These are phyloP conservation scores for Vanrija humicola DNA, from an alignment of 1,284 basidiomycete genomes.

Conservation along the genomic window DNA sequence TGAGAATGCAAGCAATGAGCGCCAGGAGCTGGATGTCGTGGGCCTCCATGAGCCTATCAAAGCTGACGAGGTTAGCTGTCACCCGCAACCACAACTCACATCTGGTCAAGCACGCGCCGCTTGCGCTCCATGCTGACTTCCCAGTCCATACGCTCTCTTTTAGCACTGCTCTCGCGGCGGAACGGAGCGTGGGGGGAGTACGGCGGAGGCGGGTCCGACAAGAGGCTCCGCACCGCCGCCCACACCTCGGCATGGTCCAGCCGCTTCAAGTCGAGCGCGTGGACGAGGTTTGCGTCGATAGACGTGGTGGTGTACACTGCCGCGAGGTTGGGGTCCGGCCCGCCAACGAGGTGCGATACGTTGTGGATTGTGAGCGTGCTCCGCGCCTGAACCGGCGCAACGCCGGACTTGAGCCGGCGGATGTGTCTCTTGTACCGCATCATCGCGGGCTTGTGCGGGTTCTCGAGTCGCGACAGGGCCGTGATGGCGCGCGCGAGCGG, in stretches of 20 bases:
- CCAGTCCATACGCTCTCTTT: constrained; percentile 29
- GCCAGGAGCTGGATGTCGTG: constrained; percentile 79
- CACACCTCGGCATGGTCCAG: constrained; percentile 72
- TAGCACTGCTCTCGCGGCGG: constrained; percentile 4
- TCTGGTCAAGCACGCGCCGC: constrained; percentile 34
- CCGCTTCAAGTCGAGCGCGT: constrained; percentile 60
- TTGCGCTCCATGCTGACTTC: constrained; percentile 39
- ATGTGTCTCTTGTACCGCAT: constrained; percentile 12
- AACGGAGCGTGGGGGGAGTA: constrained; percentile 23
- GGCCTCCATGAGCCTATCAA: constrained; percentile 59
- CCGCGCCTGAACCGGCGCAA: constrained; percentile 34
- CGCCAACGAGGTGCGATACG: constrained; percentile 56
- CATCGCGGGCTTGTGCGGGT: constrained; percentile 24
- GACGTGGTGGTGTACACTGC: constrained; percentile 55
- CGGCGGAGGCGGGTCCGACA: constrained; percentile 39
- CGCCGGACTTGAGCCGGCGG: constrained; percentile 8
- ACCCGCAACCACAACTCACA: constrained; percentile 17
- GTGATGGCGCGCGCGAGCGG: constrained; percentile 41
- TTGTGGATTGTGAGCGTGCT: constrained; percentile 61
- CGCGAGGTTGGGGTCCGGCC: constrained; percentile 61
- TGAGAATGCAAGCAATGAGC: constrained; percentile 65
- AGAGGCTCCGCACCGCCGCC: constrained; percentile 57
- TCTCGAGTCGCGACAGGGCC: constrained; percentile 37
- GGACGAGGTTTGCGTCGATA: constrained; percentile 57
- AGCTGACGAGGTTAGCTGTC: constrained; percentile 50